Conservation (phyloP, 2,329 filamentous ascomycete genomes). For the Sphaceloma murrayae region DNA sequence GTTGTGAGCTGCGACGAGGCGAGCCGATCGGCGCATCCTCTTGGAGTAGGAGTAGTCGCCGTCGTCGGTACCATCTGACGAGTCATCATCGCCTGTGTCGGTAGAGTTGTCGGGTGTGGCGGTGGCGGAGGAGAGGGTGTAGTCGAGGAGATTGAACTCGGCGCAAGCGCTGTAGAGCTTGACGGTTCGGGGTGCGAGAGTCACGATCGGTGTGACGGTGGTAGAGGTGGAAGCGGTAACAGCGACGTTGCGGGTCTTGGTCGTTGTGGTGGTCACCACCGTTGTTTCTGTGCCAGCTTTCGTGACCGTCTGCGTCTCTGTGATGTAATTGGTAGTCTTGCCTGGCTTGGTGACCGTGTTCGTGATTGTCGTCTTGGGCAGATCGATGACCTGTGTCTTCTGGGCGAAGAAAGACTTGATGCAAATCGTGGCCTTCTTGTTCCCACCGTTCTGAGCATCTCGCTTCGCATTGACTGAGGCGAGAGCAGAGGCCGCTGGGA, state of each 20-base stretch:
- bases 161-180: slow-evolving; percentile 8
- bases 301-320: background rate
- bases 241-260: background rate
- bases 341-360: slow-evolving; percentile 4
- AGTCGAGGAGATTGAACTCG: slow-evolving; percentile 10
- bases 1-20: background rate
- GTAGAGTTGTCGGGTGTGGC: background rate
- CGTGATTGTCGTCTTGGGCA: slow-evolving; percentile 3
- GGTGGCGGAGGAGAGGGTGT: slow-evolving; percentile 1
- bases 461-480: background rate
- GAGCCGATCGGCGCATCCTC: slow-evolving; percentile 5
- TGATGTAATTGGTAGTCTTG: slow-evolving; percentile 1
- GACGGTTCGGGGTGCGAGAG: background rate
- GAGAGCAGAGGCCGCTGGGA: background rate
- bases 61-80: background rate
- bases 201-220: slow-evolving; percentile 11
- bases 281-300: background rate
- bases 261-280: slow-evolving; percentile 2
- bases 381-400: background rate
- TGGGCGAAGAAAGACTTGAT: background rate
- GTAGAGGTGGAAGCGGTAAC: background rate
- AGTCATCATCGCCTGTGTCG: background rate
- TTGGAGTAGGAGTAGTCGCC: background rate
- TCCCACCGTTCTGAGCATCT: background rate
- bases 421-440: slow-evolving; percentile 6